Evolutionary conservation across 2,329 filamentous ascomycete genomes (phyloP).

Genomic region (Colletotrichum spinosum): DNA sequence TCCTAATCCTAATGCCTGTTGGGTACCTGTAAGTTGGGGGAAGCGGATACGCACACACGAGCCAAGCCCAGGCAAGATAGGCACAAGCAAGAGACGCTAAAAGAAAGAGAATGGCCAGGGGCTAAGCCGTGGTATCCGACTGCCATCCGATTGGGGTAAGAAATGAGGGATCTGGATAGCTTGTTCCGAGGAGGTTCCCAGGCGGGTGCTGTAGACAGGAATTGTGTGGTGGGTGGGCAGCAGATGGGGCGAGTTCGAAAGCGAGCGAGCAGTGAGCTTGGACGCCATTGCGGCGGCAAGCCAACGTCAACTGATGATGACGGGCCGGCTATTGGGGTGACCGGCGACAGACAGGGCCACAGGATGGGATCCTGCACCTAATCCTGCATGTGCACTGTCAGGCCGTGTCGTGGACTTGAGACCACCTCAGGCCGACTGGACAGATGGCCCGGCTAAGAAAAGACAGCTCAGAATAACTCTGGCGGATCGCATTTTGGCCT

Average conservation of each 20-base stretch:
- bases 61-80: conserved; percentile 4
- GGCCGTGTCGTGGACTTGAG: too few relatives aligned
- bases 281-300: conserved; percentile 5
- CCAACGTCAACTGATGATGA: conserved; percentile 30
- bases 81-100: conserved; percentile 11
- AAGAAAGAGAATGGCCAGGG: conserved; percentile 6
- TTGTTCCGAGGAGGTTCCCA: conserved; percentile 22
- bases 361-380: too few relatives aligned
- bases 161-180: conserved; percentile 30
- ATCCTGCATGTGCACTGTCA: too few relatives aligned
- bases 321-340: conserved; percentile 14
- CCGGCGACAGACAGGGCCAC: neutral
- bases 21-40: neutral
- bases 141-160: conserved; percentile 17
- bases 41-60: conserved; percentile 2
- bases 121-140: conserved; percentile 23
- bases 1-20: conserved; percentile 8
- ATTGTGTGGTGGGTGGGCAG: too few relatives aligned
- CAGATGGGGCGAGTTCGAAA: too few relatives aligned
- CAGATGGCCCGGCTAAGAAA: neutral
- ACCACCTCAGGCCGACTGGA: neutral
- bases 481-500: too few relatives aligned
- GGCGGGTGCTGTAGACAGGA: neutral
- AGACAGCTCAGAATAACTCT: neutral
- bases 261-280: neutral